phyloP scores from a whole-genome alignment of 140 eudicot species.

The Ambrosia hybrid region DNA sequence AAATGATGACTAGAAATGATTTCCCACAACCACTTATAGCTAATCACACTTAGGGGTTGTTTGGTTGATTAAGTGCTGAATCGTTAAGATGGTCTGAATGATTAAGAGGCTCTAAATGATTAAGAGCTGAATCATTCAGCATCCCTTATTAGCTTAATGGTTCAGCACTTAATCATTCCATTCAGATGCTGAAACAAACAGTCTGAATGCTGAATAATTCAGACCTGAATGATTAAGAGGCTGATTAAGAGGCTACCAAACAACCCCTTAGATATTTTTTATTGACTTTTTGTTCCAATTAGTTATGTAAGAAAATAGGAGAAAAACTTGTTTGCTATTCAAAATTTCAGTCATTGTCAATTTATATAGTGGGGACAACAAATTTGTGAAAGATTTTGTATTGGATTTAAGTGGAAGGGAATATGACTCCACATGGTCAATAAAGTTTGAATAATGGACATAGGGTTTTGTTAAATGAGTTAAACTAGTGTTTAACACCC shows the following conservation, averaged over 20 bases:
- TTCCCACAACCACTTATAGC: neutral
- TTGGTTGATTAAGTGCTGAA: too few relatives aligned
- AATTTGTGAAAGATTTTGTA: conserved; percentile 15
- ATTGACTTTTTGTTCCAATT: neutral
- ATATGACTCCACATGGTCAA: conserved; percentile 20
- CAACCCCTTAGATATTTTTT: neutral
- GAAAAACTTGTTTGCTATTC: neutral
- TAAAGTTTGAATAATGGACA: conserved; percentile 13
- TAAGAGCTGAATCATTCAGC: too few relatives aligned
- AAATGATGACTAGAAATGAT: conserved; percentile 25
- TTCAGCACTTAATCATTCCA: too few relatives aligned
- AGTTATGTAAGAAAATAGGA: neutral
- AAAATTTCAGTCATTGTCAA: conserved; percentile 12
- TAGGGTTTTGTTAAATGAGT: neutral
- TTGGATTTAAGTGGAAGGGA: conserved; percentile 15
- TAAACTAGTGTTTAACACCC: too few relatives aligned
- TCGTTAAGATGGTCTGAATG: too few relatives aligned
- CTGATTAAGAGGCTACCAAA: too few relatives aligned
- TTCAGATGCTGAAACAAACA: too few relatives aligned
- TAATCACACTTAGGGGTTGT: conserved; percentile 2
- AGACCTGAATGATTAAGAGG: too few relatives aligned
- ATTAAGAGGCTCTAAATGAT: too few relatives aligned
- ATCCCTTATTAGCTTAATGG: too few relatives aligned
- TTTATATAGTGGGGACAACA: conserved; percentile 25
- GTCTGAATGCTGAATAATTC: too few relatives aligned